phyloP scores from a whole-genome alignment of 2,329 filamentous ascomycete species.

The Neonectria coccinea region DNA sequence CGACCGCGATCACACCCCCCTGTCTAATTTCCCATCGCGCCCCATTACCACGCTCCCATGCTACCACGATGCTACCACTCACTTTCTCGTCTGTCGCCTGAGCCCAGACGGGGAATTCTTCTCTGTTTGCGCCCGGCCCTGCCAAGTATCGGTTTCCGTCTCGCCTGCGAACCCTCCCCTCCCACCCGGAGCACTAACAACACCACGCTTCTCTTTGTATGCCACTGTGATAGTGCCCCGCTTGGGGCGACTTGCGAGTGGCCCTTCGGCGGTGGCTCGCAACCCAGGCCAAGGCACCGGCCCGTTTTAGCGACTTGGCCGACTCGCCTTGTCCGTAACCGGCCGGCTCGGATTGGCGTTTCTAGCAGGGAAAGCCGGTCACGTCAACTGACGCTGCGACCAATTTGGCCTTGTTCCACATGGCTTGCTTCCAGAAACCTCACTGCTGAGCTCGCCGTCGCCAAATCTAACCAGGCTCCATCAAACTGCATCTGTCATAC shows the following conservation, averaged over 20 bases:
- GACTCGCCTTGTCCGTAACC: neutral
- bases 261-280: conserved; percentile 7
- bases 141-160: neutral
- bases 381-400: neutral
- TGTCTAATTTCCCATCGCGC: conserved; percentile 28
- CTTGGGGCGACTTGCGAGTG: neutral
- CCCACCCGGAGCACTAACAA: conserved; percentile 5
- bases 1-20: conserved; percentile 24
- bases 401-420: neutral
- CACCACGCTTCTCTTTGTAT: neutral
- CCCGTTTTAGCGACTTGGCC: neutral
- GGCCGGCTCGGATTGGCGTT: neutral
- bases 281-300: neutral
- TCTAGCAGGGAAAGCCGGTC: neutral
- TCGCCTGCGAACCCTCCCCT: too few relatives aligned
- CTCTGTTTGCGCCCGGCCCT: neutral
- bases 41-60: neutral
- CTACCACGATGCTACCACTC: too few relatives aligned
- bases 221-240: conserved; percentile 9
- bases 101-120: conserved; percentile 6
- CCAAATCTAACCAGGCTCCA: conserved; percentile 4
- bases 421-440: neutral
- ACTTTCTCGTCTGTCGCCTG: neutral
- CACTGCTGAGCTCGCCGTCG: neutral
- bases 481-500: neutral